Conservation (phyloP, 2,329 filamentous ascomycete genomes). For the Hymenoscyphus salicellus region DNA sequence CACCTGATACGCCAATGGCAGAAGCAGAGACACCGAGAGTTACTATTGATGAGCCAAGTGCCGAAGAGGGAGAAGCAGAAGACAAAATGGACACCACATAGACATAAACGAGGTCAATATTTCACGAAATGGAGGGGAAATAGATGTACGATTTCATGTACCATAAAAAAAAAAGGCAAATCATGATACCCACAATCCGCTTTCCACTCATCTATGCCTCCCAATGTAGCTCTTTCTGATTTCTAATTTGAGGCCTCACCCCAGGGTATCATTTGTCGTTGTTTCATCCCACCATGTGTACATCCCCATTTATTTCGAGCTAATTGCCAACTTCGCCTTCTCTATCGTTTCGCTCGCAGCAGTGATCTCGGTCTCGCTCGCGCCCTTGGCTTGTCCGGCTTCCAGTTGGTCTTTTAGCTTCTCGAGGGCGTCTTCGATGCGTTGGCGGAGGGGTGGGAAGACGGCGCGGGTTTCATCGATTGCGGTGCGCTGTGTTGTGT, state of each 20-base stretch:
- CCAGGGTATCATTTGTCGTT: slow-evolving; percentile 16
- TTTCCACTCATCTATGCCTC: not conserved
- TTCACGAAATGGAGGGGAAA: not conserved
- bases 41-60: slow-evolving; percentile 47
- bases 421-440: slow-evolving; percentile 68
- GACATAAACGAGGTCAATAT: slow-evolving; percentile 4
- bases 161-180: slow-evolving; percentile 25
- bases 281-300: not conserved
- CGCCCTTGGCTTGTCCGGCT: slow-evolving; percentile 49
- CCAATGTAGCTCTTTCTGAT: not conserved
- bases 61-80: slow-evolving; percentile 39
- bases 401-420: slow-evolving; percentile 77
- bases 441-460: slow-evolving; percentile 67
- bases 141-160: slow-evolving; percentile 29
- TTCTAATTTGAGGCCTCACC: not conserved
- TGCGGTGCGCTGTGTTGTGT: slow-evolving; percentile 43
- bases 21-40: slow-evolving; percentile 46
- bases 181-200: slow-evolving; percentile 24
- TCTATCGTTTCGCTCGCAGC: slow-evolving; percentile 47
- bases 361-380: slow-evolving; percentile 47
- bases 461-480: slow-evolving; percentile 85
- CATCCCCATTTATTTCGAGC: slow-evolving; percentile 6
- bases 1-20: slow-evolving; percentile 31
- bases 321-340: slow-evolving; percentile 51
- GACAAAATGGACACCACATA: slow-evolving; percentile 67